A percentile compares a stretch with the other conserved stretches of the same genome.
Evolutionary conservation across 768 basidiomycete species (phyloP).

Genomic region (Clavulina sp.): DNA sequence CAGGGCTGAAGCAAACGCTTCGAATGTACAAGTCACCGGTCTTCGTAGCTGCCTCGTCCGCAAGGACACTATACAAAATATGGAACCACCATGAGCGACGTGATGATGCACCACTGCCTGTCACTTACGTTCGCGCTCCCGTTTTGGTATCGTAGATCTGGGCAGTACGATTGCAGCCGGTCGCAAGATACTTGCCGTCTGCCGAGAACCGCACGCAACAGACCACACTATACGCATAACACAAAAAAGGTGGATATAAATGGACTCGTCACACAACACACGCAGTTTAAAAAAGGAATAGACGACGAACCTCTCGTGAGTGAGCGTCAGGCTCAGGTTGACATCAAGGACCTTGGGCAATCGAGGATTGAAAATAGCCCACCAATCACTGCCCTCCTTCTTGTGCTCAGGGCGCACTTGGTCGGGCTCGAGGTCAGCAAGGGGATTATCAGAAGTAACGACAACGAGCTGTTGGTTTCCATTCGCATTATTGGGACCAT

Average conservation of each 20-base stretch:
- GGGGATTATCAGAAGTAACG: too few relatives aligned
- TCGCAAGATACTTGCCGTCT: slow-evolving; percentile 83
- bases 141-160: slow-evolving; percentile 90
- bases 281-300: not conserved
- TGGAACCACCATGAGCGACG: too few relatives aligned
- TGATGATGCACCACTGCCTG: too few relatives aligned
- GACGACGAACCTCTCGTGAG: slow-evolving; percentile 24
- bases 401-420: slow-evolving; percentile 9
- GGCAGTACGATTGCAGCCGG: slow-evolving; percentile 88
- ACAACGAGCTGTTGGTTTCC: too few relatives aligned
- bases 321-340: slow-evolving; percentile 23
- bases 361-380: slow-evolving; percentile 27
- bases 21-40: slow-evolving; percentile 78
- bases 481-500: too few relatives aligned
- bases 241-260: not conserved
- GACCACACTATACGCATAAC: slow-evolving; percentile 50
- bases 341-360: slow-evolving; percentile 27
- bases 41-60: slow-evolving; percentile 57
- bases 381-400: slow-evolving; percentile 29
- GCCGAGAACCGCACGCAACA: slow-evolving; percentile 91
- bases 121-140: slow-evolving; percentile 64
- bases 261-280: not conserved
- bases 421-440: slow-evolving; percentile 12
- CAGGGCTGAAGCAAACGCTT: slow-evolving; percentile 63
- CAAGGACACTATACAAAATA: slow-evolving; percentile 61